These are phyloP conservation scores for Saccharomycopsis fibuligera DNA, from an alignment of 805 yeast species.

Conservation along the genomic window DNA sequence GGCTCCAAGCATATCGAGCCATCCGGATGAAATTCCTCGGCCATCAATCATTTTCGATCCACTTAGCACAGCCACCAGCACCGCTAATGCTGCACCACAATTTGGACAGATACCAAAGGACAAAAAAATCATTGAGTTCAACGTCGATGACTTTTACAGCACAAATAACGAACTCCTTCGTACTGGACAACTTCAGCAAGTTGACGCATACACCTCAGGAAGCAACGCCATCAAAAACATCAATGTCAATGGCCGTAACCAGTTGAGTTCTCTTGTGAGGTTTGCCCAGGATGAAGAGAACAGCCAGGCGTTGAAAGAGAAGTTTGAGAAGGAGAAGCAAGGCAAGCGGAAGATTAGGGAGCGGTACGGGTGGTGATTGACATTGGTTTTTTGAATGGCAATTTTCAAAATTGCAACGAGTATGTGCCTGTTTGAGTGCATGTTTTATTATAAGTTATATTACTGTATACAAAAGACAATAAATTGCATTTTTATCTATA, in stretches of 20 bases:
- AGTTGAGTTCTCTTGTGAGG: slow-evolving; percentile 27
- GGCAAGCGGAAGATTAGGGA: slow-evolving; percentile 20
- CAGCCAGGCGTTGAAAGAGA: slow-evolving; percentile 24
- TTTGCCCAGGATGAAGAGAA: slow-evolving; percentile 27
- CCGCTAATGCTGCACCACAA: background rate
- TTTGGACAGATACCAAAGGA: background rate
- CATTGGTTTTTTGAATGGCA: no score
- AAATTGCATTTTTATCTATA: no score
- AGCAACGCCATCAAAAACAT: slow-evolving; percentile 25
- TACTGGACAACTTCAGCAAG: slow-evolving; percentile 27
- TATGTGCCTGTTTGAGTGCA: no score
- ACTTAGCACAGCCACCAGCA: background rate
- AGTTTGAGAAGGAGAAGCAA: slow-evolving; percentile 22
- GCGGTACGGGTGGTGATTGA: slow-evolving; percentile 22
- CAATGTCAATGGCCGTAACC: slow-evolving; percentile 28
- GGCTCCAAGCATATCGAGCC: no score
- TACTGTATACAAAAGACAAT: no score
- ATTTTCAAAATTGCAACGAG: no score
- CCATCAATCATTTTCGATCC: background rate
- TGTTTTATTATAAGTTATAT: no score
- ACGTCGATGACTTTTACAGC: slow-evolving; percentile 29
- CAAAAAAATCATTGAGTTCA: slow-evolving; percentile 26
- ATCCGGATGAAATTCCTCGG: background rate
- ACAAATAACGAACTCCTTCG: slow-evolving; percentile 25
- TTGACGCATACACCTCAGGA: slow-evolving; percentile 19